phyloP scores from a whole-genome alignment of 257 asterid species.

The Capsicum chinense region DNA sequence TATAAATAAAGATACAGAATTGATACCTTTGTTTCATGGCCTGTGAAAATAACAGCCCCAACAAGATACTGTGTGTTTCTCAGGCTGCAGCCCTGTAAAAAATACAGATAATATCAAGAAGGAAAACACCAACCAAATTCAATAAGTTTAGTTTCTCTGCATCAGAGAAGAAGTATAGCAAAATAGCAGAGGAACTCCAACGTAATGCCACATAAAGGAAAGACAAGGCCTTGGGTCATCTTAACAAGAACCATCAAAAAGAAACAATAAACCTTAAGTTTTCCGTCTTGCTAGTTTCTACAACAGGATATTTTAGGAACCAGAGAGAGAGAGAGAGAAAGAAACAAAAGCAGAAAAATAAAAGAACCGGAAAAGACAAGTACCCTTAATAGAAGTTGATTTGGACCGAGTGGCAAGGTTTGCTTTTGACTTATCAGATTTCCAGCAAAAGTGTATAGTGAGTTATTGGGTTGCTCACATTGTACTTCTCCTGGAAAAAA shows the following conservation, averaged over 20 bases:
- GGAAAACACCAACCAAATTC: constrained; percentile 4
- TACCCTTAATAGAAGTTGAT: constrained; percentile 95
- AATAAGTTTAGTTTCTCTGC: constrained; percentile 29
- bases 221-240: constrained; percentile 18
- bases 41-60: constrained; percentile 91
- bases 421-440: constrained; percentile 88
- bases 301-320: not conserved
- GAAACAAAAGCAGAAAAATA: constrained; percentile 21
- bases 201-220: constrained; percentile 11
- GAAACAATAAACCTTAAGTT: constrained; percentile 20
- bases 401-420: constrained; percentile 97
- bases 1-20: constrained; percentile 13
- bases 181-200: constrained; percentile 6
- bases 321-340: constrained; percentile 10
- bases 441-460: constrained; percentile 97
- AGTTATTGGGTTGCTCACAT: constrained; percentile 98
- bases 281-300: not conserved
- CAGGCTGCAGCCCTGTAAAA: constrained; percentile 88
- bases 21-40: constrained; percentile 96
- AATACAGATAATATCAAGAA: constrained; percentile 28
- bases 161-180: constrained; percentile 18
- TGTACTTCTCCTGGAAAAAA: constrained; percentile 89
- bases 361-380: constrained; percentile 11
- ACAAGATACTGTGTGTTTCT: constrained; percentile 86
- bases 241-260: constrained; percentile 7